A percentile compares a stretch with the other conserved stretches of the same genome.
Conservation (phyloP, 2,329 filamentous ascomycete genomes). For the Colletotrichum gigasporum region DNA sequence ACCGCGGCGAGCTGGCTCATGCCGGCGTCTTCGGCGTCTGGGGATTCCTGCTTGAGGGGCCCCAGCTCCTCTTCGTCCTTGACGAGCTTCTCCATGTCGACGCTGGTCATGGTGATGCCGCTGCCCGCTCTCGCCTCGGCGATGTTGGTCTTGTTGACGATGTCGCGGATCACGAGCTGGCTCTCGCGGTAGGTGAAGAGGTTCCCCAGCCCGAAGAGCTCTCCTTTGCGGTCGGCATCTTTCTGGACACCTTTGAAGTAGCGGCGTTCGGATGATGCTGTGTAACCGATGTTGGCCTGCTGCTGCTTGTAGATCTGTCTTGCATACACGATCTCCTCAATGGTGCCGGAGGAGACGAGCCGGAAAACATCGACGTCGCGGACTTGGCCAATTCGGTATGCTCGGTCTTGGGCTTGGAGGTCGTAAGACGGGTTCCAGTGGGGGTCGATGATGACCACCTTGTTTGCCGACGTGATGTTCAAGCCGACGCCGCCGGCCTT, state of each 20-base stretch:
- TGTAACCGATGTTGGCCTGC: conserved; percentile 97
- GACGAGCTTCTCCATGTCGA: conserved; percentile 73
- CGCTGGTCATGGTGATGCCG: conserved; percentile 80
- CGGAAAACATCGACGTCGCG: conserved; percentile 96
- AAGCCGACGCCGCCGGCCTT: conserved; percentile 92
- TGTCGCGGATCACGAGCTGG: conserved; percentile 86
- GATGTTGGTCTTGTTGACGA: conserved; percentile 98
- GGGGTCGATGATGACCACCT: conserved; percentile 95
- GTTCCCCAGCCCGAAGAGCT: conserved; percentile 92
- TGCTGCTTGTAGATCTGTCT: conserved; percentile 99
- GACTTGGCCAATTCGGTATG: conserved; percentile 93
- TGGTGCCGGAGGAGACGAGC: conserved; percentile 88
- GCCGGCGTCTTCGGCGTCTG: conserved; percentile 64
- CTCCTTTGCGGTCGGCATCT: conserved; percentile 82
- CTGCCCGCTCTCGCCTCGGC: conserved; percentile 90
- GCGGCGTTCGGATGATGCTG: conserved; percentile 86
- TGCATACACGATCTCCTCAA: conserved; percentile 97
- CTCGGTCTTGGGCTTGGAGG: conserved; percentile 93
- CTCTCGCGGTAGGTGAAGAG: conserved; percentile 85
- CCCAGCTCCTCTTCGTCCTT: conserved; percentile 57
- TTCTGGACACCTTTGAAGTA: conserved; percentile 97
- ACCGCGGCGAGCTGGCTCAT: conserved; percentile 67
- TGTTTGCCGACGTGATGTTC: conserved; percentile 97
- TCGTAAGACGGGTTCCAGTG: conserved; percentile 98
- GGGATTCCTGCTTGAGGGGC: conserved; percentile 54